phyloP scores from a whole-genome alignment of 805 yeast species.

The Sugiyamaella americana region DNA sequence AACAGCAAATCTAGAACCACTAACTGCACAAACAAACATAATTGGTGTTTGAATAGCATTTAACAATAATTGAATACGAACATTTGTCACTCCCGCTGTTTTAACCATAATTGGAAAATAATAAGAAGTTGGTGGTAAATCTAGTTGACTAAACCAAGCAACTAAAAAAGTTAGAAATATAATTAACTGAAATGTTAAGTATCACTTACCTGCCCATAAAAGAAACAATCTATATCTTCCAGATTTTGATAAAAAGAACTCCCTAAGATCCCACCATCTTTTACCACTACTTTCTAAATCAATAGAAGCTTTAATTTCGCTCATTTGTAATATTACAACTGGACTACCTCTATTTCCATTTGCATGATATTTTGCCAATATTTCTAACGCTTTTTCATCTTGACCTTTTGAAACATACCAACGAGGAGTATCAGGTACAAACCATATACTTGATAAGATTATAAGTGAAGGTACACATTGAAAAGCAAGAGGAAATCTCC shows the following conservation, averaged over 20 bases:
- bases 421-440: conserved; percentile 17
- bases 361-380: conserved; percentile 10
- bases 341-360: conserved; percentile 8
- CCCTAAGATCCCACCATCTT: conserved; percentile 15
- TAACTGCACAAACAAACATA: conserved; percentile 10
- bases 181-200: too few relatives aligned
- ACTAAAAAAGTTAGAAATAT: conserved; percentile 4
- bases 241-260: conserved; percentile 10
- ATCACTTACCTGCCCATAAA: conserved; percentile 1
- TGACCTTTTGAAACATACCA: conserved; percentile 13
- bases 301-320: conserved; percentile 4
- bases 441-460: conserved; percentile 4
- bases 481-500: conserved; percentile 17
- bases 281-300: conserved; percentile 1
- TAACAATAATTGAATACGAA: conserved; percentile 9
- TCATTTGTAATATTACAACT: conserved; percentile 7
- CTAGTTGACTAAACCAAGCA: conserved; percentile 1
- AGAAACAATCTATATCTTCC: conserved; percentile 9
- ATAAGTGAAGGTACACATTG: conserved; percentile 12
- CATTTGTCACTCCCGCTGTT: conserved; percentile 14
- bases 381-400: conserved; percentile 10
- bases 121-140: conserved; percentile 12
- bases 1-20: conserved; percentile 20
- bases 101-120: conserved; percentile 14
- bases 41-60: conserved; percentile 13